Percentiles rank a stretch among this genome's conserved stretches.
phyloP scores from a whole-genome alignment of 805 yeast species.

The Huiozyma naganishii region DNA sequence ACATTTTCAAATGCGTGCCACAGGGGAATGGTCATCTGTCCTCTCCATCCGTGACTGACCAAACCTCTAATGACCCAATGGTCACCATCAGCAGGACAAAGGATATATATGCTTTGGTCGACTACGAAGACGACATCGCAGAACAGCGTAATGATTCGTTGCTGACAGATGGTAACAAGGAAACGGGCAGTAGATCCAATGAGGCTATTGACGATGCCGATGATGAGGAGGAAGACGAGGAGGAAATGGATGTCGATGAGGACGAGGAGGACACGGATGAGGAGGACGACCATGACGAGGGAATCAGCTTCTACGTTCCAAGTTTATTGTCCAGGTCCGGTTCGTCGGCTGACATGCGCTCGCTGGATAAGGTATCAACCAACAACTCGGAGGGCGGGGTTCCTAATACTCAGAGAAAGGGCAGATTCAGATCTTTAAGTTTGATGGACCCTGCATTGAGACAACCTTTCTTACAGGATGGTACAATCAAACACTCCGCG shows the following conservation, averaged over 20 bases:
- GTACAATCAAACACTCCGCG: background rate
- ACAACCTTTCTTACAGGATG: slow-evolving; percentile 13
- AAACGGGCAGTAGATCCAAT: background rate
- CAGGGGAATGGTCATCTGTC: background rate
- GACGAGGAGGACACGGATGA: slow-evolving; percentile 16
- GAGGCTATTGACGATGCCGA: background rate
- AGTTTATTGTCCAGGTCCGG: slow-evolving; percentile 22
- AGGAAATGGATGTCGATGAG: background rate
- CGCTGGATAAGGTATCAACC: slow-evolving; percentile 3
- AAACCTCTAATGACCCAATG: slow-evolving; percentile 2
- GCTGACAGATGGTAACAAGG: background rate
- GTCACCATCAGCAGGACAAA: slow-evolving; percentile 1
- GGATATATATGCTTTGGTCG: slow-evolving; percentile 2
- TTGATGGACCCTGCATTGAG: slow-evolving; percentile 24
- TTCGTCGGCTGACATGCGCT: slow-evolving; percentile 9
- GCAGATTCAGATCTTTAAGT: slow-evolving; percentile 26
- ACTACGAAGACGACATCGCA: slow-evolving; percentile 1
- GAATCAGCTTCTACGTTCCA: slow-evolving; percentile 30
- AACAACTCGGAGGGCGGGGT: background rate
- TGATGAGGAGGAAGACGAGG: background rate
- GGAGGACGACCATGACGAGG: slow-evolving; percentile 24
- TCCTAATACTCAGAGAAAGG: slow-evolving; percentile 5
- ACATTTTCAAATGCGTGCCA: slow-evolving; percentile 2
- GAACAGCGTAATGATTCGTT: background rate
- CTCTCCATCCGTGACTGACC: background rate